Conservation (phyloP, 2,329 filamentous ascomycete genomes). For the Penicillium sp. region DNA sequence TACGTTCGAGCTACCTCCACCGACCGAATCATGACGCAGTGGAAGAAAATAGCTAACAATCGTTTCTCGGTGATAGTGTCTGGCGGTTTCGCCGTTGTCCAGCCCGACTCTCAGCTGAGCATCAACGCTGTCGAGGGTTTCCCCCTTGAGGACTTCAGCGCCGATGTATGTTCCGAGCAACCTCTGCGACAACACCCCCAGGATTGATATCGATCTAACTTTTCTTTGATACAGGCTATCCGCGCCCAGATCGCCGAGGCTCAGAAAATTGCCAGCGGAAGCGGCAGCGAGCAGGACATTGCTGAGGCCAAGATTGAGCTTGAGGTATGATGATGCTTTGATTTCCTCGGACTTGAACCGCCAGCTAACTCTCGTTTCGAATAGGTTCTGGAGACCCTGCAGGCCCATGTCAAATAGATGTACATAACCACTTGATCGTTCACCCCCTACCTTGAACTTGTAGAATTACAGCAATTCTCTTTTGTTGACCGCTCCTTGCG, state of each 20-base stretch:
- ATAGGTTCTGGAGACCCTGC: constrained; percentile 55
- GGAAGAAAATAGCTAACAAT: constrained; percentile 26
- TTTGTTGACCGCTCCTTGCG: constrained; percentile 17
- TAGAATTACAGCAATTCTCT: constrained; percentile 48
- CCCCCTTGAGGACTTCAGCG: constrained; percentile 93
- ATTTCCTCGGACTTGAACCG: not conserved
- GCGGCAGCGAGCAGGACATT: constrained; percentile 94
- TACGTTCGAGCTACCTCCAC: constrained; percentile 56
- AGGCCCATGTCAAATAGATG: constrained; percentile 54
- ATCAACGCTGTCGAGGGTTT: constrained; percentile 98
- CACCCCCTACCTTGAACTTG: constrained; percentile 37
- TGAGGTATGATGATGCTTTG: constrained; percentile 66
- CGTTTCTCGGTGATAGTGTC: constrained; percentile 65
- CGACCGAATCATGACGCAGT: constrained; percentile 11
- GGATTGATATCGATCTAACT: not conserved
- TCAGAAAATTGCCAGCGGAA: constrained; percentile 89
- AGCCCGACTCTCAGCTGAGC: constrained; percentile 92
- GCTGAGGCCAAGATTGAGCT: constrained; percentile 99
- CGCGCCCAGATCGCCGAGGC: constrained; percentile 89
- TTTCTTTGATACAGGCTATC: constrained; percentile 61
- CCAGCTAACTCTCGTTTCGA: constrained; percentile 15
- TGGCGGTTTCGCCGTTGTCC: constrained; percentile 94
- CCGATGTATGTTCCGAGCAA: constrained; percentile 60
- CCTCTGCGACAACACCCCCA: not conserved
- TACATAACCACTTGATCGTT: constrained; percentile 45